Evolutionary conservation across 1,284 basidiomycete genomes (phyloP), one percentile per base, ranked within the genome.

Genomic region (Trametes polyzona): DNA sequence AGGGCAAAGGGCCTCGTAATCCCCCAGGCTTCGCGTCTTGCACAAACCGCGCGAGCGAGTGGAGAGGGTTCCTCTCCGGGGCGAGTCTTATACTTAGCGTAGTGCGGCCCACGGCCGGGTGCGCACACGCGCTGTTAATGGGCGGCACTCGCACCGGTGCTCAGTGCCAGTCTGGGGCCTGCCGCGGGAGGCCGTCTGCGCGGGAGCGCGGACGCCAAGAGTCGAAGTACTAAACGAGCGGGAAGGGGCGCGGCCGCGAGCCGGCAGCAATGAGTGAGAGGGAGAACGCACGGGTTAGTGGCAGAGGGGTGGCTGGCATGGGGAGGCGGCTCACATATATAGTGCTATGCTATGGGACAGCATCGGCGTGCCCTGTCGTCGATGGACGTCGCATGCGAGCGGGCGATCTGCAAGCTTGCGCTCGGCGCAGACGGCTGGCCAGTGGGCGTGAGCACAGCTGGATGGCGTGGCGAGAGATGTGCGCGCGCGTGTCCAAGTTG

Each of bases 111-210:
- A 21, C 21, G 19, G 30, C 41, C 11, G 9, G 8, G n/a, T 16
- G 27, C 26, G 49, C 23, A 41, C 48, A 55, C 55, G 55, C 48
- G 55, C 16, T 21, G n/a, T 55, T 49, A 64, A 64, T 57, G 52
- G 47, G 49, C 30, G 58, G 24, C 19, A 29, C 24, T 8, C 42
- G 21, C n/a, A 32, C 21, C 49, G 35, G 30, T 27, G 46, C 29
- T n/a, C n/a, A n/a, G 27, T 23, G 14, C 47, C 33, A 48, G 24
- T 4, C 10, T 37, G 46, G 30, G 19, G 35, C 47, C 35, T 48
- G 35, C 3, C 8, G 19, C 26, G 29, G 27, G 24, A n/a, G 1
- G 24, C 23, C 39, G 10, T 11, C 47, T 48, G 47, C 47, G 47
- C 36, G 39, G 35, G 14, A 29, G 47, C 47, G 35, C 35, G 36